phyloP scores from a whole-genome alignment of 768 basidiomycete species.

The Boletellus emodensis region DNA sequence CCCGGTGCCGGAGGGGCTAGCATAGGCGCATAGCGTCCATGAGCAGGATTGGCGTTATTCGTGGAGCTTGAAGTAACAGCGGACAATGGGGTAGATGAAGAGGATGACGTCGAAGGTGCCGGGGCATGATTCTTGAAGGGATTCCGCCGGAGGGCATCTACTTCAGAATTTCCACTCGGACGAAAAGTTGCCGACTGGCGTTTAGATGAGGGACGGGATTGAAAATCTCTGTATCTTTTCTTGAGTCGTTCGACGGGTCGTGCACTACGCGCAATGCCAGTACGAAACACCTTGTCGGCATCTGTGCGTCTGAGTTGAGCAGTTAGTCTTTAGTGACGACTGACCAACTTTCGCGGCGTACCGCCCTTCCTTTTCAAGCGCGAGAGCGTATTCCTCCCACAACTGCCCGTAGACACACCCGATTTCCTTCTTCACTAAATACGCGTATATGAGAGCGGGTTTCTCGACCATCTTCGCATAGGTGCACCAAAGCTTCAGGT shows the following conservation, averaged over 20 bases:
- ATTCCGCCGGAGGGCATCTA: constrained; percentile 31
- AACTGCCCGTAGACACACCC: constrained; percentile 73
- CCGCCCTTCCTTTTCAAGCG: constrained; percentile 75
- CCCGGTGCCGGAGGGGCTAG: constrained; percentile 64
- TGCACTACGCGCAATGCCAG: constrained; percentile 78
- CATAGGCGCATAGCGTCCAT: constrained; percentile 65
- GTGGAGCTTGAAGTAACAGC: constrained; percentile 34
- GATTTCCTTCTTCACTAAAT: constrained; percentile 68
- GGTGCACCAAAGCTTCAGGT: constrained; percentile 87
- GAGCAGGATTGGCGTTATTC: constrained; percentile 31
- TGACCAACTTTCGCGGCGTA: constrained; percentile 36
- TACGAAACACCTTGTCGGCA: constrained; percentile 76
- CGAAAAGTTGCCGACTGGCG: constrained; percentile 23
- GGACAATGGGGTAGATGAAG: constrained; percentile 18
- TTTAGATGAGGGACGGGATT: constrained; percentile 42
- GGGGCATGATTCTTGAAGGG: constrained; percentile 36
- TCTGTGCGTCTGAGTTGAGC: constrained; percentile 52
- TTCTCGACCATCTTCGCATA: constrained; percentile 80
- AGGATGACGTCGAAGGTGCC: constrained; percentile 31
- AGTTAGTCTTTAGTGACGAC: constrained; percentile 6
- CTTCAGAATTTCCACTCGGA: constrained; percentile 24
- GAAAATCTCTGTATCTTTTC: constrained; percentile 76
- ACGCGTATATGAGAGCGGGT: constrained; percentile 64
- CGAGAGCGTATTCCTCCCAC: constrained; percentile 88
- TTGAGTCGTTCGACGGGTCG: constrained; percentile 84